Evolutionary conservation across 352 stramenopile species (phyloP).

Genomic region (Globisporangium echinulatum): DNA sequence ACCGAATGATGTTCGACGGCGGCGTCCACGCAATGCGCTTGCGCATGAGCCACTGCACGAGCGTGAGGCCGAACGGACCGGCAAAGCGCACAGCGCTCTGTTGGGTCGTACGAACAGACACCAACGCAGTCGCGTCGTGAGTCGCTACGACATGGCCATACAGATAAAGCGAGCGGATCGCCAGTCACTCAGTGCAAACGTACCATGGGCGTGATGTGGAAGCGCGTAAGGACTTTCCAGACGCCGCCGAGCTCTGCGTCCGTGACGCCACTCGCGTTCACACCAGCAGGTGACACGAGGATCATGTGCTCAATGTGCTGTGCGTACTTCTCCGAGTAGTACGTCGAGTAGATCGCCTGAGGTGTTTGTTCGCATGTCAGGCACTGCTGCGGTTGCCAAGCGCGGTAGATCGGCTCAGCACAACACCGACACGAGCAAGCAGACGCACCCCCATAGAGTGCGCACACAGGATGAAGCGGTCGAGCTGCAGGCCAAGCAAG

Average conservation of each 20-base stretch:
- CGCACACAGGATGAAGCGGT: constrained; percentile 68
- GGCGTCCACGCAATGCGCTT: constrained; percentile 59
- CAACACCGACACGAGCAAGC: no score
- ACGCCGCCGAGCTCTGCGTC: constrained; percentile 35
- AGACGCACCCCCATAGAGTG: constrained; percentile 76
- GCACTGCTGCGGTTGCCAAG: no score
- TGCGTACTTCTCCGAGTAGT: constrained; percentile 68
- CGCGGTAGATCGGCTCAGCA: no score
- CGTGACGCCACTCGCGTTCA: constrained; percentile 35
- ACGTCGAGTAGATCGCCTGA: constrained; percentile 74
- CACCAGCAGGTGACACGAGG: constrained; percentile 64
- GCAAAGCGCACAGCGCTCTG: constrained; percentile 59
- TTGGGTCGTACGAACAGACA: neutral
- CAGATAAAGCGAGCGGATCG: no score
- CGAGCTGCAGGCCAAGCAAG: constrained; percentile 24
- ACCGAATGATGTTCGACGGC: constrained; percentile 65
- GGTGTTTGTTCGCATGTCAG: no score
- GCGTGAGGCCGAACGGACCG: constrained; percentile 44
- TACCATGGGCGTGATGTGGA: constrained; percentile 74
- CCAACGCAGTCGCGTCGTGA: neutral
- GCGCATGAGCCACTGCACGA: constrained; percentile 53
- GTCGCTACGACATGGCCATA: no score
- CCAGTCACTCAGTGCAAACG: neutral
- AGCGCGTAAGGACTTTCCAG: constrained; percentile 27
- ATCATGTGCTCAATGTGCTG: constrained; percentile 69